Conservation (phyloP, 495 filamentous ascomycete genomes). For the Cercophora sp. region DNA sequence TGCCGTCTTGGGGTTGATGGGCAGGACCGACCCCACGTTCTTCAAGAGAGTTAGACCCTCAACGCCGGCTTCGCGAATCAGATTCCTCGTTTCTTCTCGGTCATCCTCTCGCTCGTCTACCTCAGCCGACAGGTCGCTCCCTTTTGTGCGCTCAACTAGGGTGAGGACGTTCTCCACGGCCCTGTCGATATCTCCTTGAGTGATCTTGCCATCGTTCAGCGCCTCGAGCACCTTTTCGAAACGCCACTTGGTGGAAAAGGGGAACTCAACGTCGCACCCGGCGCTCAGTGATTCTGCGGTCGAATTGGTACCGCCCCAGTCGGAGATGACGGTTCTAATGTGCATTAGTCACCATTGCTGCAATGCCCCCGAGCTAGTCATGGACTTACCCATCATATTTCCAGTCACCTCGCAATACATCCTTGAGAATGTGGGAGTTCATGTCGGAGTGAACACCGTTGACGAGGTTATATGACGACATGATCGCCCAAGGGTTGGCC, state of each 20-base stretch:
- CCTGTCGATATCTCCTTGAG: constrained; percentile 41
- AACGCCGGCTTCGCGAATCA: constrained; percentile 66
- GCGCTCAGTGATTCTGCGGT: constrained; percentile 66
- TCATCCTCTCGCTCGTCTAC: constrained; percentile 60
- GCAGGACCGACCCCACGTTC: constrained; percentile 64
- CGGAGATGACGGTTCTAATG: constrained; percentile 63
- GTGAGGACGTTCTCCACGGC: constrained; percentile 63
- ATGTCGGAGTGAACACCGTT: constrained; percentile 77
- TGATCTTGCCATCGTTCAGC: constrained; percentile 57
- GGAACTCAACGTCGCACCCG: constrained; percentile 77
- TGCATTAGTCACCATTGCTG: constrained; percentile 16
- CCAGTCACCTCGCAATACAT: constrained; percentile 76
- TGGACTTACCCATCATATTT: constrained; percentile 59
- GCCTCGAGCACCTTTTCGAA: constrained; percentile 62
- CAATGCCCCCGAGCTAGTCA: neutral
- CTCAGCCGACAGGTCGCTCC: constrained; percentile 57
- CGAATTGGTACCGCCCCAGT: constrained; percentile 71
- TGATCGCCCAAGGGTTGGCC: constrained; percentile 70
- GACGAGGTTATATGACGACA: constrained; percentile 83
- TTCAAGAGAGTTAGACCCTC: constrained; percentile 78
- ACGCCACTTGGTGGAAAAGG: constrained; percentile 66
- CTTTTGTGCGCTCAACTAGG: constrained; percentile 61
- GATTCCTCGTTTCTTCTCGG: constrained; percentile 57
- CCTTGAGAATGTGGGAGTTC: constrained; percentile 63
- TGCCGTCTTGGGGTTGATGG: constrained; percentile 57